A percentile compares a stretch with the other conserved stretches of the same genome.
Evolutionary conservation across 1,139 yeast species (phyloP).

Genomic region (Saccharomycopsis hybrid): DNA sequence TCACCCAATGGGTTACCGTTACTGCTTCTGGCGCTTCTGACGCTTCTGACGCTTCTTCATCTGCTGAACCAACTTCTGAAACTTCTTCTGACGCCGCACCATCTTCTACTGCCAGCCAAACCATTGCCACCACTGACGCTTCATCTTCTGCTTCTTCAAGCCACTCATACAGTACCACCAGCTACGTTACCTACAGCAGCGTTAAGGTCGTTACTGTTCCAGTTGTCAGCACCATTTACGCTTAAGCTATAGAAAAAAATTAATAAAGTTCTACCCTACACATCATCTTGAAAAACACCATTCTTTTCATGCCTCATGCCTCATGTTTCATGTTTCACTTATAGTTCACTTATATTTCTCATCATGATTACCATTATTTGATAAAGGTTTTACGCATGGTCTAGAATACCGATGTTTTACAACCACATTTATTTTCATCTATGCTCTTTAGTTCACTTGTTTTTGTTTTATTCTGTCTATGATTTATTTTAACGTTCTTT

Average conservation of each 20-base stretch:
- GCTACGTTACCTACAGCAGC: conserved; percentile 10
- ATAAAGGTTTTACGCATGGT: no score
- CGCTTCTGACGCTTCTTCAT: background rate
- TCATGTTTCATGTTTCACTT: no score
- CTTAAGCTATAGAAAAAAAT: background rate
- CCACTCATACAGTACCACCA: background rate
- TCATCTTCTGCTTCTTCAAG: background rate
- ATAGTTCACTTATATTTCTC: no score
- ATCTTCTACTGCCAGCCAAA: conserved; percentile 1
- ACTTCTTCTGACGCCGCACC: conserved; percentile 3
- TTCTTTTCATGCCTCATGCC: no score
- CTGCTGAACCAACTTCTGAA: background rate
- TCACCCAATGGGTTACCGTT: conserved; percentile 18
- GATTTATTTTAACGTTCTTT: no score
- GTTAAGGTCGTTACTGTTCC: conserved; percentile 9
- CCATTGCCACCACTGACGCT: conserved; percentile 2
- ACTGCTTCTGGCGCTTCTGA: conserved; percentile 9
- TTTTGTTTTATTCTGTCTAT: no score
- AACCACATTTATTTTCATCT: no score
- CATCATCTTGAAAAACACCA: no score
- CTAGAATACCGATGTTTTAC: no score
- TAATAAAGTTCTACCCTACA: no score
- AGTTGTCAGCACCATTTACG: conserved; percentile 8
- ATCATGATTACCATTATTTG: no score
- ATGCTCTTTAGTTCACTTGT: no score